Evolutionary conservation across 225 moss, liverwort and hornwort genomes (phyloP), one percentile per base, ranked within the genome.

Genomic region (Rhytidiadelphus loreus): DNA sequence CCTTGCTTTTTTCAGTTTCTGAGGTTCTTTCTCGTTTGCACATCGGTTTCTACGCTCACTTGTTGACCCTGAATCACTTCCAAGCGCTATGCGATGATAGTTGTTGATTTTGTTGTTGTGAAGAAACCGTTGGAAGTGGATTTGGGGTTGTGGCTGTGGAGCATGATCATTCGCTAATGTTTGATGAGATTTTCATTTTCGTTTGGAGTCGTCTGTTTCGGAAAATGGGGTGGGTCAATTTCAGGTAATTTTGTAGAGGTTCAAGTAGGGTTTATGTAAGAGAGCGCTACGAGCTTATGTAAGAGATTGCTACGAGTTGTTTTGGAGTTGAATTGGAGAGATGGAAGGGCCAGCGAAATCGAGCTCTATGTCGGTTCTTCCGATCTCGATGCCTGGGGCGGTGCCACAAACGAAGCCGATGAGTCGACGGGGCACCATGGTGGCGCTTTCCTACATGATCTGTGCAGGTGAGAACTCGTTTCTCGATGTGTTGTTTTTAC

Each of bases 391-490:
- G 73, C 91, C 95, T 26, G 91, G 90, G 71, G 13, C 90, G 19
- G 41, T 89, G 77, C 65, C 92, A 76, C 96, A 92, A 88, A 88
- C 90, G 60, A 91, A 93, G 80, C 90, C 95, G 35, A 98, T 98
- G 98, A 96, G 93, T 18, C 93, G 90, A 52, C 93, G 93, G 79
- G 97, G 98, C 78, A 83, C 88, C 46, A 72, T 91, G 86, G 98
- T 98, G 85, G 98, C 98, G 16, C 90, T 96, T 70, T 94, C 97
- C 4, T 98, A 98, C 93, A 98, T 98, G 98, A 85, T 73, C 71
- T 97, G 97, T 91, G 95, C 98, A 92, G 98, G 96, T 98, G 53
- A 83, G 57, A n/a, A 41, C 80, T 73, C 76, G 58, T n/a, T 25
- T 58, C 33, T 61, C 11, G 62, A 88, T 71, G 76, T 28, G 57